Base-by-base conservation (phyloP, 805 yeast genomes). In the Sugiyamaella lignohabitans region DNA sequence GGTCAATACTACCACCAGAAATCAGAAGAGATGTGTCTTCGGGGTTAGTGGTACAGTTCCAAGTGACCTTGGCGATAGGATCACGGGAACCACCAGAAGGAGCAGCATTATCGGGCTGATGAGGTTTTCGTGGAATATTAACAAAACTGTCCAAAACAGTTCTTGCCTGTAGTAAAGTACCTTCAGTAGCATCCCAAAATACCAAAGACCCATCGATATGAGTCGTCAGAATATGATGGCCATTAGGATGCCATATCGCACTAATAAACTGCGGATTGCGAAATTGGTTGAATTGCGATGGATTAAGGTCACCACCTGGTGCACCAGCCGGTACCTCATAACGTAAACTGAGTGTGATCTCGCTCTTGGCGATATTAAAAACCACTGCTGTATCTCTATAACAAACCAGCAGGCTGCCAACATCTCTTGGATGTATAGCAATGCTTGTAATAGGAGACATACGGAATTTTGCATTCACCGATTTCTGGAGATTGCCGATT, bases 181-280 rank as follows among this genome's bases (percentile, higher is more conserved):
- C 96, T 32, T 80, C 80, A 27, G 79, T 73, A 1, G 87, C 84
- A 63, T 93, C 98, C 97, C 98, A 93, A 59, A 93, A 93, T 1
- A 79, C 95, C 32, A 93, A 58, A 0, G 94, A 76, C 45, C 91
- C 91, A 59, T 89, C 96, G 19, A 70, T 80, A 63, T 91, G 94
- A 2, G 79, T 74, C 0, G 96, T 82, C 18, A 85, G 73, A 2
- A 87, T 67, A 60, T 89, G 95, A 39, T 88, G 73, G 0, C 98
- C 96, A 59, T 87, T 87, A 2, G 99, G 98, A 63, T 91, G 97
- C 78, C 86, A 93, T 29, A 78, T 69, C 0, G 95, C 81, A 42
- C 80, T 67, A 1, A 67, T 48, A 0, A 72, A 55, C 19, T 59
- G 61, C 2, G 81, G 80, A n/a, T 50, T 56, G 43, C 81, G 49